Evolutionary conservation across 2,329 filamentous ascomycete species (phyloP), one percentile per base, ranked within the genome.

Genomic region (Penicillium brasilianum): DNA sequence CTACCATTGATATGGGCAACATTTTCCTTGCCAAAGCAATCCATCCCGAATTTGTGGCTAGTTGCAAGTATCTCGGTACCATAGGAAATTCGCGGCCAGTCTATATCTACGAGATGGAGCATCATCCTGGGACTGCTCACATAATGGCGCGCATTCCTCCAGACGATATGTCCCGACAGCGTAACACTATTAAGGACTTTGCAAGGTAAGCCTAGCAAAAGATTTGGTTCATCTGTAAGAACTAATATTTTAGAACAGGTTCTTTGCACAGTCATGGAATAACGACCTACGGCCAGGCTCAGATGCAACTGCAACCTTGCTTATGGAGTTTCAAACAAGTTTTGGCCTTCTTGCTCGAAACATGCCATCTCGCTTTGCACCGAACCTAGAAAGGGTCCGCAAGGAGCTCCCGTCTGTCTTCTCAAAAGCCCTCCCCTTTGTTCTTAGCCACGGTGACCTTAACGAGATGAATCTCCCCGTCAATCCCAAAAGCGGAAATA

Each of bases 241-340:
- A 28, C 53, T 60, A 44, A 59, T 20, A 62, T 62, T 55, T 18
- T 20, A 39, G 50, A 53, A 56, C 20, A 63, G 57, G 32, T 66
- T 68, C 52, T 66, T 68, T 56, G 54, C 65, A 44, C 52, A 64
- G 32, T 63, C 62, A 28, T 68, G 63, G 65, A 59, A 60, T 28
- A 65, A 66, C 32, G 13, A 55, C n/a, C 61, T 22, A 60, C 53
- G 20, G 25, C 59, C 34, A 58, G 34, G 10, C 39, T 51, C 14
- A 54, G 51, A 56, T 57, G 14, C 4, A 44, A 58, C 56, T 18
- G 25, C 41, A 7, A 44, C 5, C 14, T 60, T 57, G 52, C 60
- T 62, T 44, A 14, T 10, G 8, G 61, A 61, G 18, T 59, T 61
- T 55, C 37, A 61, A 58, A 43, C 30, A 7, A 49, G 48, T 46